Conservation (phyloP, 768 basidiomycete genomes). For the Lactarius akahatsu region DNA sequence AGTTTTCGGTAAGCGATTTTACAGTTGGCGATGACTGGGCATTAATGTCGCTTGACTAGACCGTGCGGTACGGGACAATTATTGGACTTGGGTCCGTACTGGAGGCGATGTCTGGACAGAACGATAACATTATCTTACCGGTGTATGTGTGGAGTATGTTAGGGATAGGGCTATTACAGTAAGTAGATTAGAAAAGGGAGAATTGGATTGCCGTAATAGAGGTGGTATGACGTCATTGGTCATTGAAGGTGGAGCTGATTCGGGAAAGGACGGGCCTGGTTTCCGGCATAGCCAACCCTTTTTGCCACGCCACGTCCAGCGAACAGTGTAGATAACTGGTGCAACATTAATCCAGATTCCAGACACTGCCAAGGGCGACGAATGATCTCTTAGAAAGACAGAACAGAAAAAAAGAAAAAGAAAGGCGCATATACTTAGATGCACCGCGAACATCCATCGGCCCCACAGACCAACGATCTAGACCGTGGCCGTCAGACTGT, state of each 20-base stretch:
- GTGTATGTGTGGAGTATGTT: constrained; percentile 92
- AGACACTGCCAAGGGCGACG: neutral
- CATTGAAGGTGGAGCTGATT: constrained; percentile 4
- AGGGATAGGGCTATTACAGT: constrained; percentile 18
- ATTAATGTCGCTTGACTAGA: constrained; percentile 42
- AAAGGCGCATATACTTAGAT: constrained; percentile 3
- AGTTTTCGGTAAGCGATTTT: constrained; percentile 66
- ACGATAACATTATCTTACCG: constrained; percentile 97
- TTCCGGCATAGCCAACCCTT: too few species aligned
- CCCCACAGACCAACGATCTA: constrained; percentile 19
- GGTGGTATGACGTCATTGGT: constrained; percentile 12
- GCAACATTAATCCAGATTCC: neutral
- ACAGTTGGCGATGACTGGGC: neutral
- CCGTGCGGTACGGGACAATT: constrained; percentile 61
- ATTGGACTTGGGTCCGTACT: constrained; percentile 66
- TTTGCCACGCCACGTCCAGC: constrained; percentile 15
- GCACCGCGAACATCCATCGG: constrained; percentile 8
- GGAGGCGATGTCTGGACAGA: constrained; percentile 92
- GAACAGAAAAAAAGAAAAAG: neutral
- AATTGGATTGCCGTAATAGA: constrained; percentile 5
- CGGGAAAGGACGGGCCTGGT: constrained; percentile 6
- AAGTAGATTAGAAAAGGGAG: constrained; percentile 1
- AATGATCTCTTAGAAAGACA: neutral
- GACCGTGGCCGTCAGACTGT: constrained; percentile 15
- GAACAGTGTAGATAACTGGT: neutral